Percentiles rank a stretch among this genome's conserved stretches.
phyloP scores from a whole-genome alignment of 345 rosid genomes.

The Euphorbia pulcherrima region DNA sequence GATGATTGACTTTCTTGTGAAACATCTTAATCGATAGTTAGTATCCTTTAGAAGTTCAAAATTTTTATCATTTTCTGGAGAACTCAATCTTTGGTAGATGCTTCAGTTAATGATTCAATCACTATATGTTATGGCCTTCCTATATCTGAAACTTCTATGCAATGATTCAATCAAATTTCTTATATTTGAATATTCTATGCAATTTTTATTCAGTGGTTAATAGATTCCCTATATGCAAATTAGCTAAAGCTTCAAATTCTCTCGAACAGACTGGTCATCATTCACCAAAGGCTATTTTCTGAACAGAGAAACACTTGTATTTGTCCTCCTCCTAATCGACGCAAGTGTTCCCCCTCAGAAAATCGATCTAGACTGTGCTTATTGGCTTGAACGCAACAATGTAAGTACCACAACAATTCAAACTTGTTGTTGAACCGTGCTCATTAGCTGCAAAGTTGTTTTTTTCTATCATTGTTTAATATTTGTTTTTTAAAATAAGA shows the following conservation, averaged over 20 bases:
- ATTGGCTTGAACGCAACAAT: conserved; percentile 91
- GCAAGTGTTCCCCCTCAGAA: conserved; percentile 91
- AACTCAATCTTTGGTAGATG: too few relatives aligned
- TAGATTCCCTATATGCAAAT: conserved; percentile 34
- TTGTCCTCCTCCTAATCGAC: conserved; percentile 76
- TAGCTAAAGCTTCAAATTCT: conserved; percentile 78
- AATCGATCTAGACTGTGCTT: conserved; percentile 88
- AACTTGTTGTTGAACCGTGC: too few relatives aligned
- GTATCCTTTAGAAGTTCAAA: not conserved
- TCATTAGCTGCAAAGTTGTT: too few relatives aligned
- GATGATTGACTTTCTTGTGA: not conserved
- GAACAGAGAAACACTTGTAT: conserved; percentile 71
- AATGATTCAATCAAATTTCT: not conserved
- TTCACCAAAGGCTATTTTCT: conserved; percentile 92
- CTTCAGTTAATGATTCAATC: too few relatives aligned
- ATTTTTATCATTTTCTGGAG: not conserved
- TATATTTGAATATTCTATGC: not conserved
- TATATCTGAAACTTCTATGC: too few relatives aligned
- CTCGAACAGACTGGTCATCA: conserved; percentile 80
- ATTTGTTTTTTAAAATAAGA: too few relatives aligned
- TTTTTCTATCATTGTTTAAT: too few relatives aligned
- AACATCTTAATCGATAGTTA: not conserved
- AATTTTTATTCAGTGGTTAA: not conserved
- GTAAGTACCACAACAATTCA: conserved; percentile 33
- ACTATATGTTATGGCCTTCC: not conserved